Percentiles rank a stretch among this genome's conserved stretches.
Conservation (phyloP, 257 asterid genomes). For the Anisodus tanguticus region DNA sequence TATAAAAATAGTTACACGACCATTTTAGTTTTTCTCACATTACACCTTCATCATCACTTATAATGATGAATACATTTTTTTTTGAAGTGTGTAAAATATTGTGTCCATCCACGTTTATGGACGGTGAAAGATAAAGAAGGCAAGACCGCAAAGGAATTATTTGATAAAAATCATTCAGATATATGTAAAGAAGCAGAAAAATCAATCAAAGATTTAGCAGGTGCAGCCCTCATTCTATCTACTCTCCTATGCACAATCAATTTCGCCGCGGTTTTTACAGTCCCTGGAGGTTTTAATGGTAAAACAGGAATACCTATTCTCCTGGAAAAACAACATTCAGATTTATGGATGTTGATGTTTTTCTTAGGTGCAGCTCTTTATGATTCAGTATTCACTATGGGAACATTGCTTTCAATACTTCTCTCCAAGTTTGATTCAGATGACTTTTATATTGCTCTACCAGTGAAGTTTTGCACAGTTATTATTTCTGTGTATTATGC, state of each 20-base stretch:
- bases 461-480: neutral
- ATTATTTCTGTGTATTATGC: neutral
- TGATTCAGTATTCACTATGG: conserved; percentile 1
- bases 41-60: neutral
- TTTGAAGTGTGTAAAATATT: conserved; percentile 1
- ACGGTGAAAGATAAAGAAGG: neutral
- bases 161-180: neutral
- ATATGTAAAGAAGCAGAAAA: conserved; percentile 20
- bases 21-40: neutral
- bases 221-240: conserved; percentile 12
- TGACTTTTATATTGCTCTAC: conserved; percentile 14
- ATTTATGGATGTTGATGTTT: conserved; percentile 5
- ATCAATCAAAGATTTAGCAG: conserved; percentile 1
- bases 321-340: neutral
- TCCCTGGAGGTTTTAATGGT: conserved; percentile 33
- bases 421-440: conserved; percentile 24
- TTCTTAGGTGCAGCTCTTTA: conserved; percentile 28
- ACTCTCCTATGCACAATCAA: conserved; percentile 29
- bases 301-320: conserved; percentile 13
- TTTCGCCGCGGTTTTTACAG: conserved; percentile 31
- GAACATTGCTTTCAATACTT: neutral
- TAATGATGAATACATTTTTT: neutral
- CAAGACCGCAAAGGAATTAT: neutral
- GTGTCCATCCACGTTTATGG: conserved; percentile 26
- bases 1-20: neutral